Percentiles rank a stretch among this genome's conserved stretches.
Evolutionary conservation across 352 stramenopile species (phyloP).

Genomic region (Phytophthora foliorum): DNA sequence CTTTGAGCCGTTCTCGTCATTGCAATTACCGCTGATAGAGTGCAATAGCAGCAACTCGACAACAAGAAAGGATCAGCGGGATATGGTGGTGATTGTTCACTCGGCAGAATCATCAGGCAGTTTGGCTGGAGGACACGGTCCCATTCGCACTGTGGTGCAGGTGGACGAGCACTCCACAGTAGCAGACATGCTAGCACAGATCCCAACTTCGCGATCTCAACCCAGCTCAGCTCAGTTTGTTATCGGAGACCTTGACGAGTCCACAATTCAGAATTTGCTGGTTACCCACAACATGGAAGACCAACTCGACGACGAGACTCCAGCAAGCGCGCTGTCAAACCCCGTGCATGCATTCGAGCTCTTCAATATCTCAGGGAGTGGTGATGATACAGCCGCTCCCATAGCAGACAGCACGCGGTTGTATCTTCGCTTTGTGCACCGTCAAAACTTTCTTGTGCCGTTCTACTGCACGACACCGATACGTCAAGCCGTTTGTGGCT

Average conservation of each 20-base stretch:
- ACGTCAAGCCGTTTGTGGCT: conserved; percentile 45
- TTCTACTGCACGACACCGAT: conserved; percentile 62
- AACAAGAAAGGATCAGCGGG: conserved; percentile 5
- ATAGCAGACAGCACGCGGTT: conserved; percentile 14
- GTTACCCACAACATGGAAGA: conserved; percentile 5
- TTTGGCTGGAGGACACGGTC: neutral
- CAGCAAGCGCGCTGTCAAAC: conserved; percentile 21
- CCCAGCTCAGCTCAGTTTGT: neutral
- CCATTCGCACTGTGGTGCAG: conserved; percentile 14
- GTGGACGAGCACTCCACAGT: conserved; percentile 8
- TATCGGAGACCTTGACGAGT: conserved; percentile 26
- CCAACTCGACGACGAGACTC: conserved; percentile 17
- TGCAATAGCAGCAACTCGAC: neutral
- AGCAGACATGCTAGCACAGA: conserved; percentile 9
- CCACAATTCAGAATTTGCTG: conserved; percentile 57
- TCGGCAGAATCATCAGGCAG: conserved; percentile 35
- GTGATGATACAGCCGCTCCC: conserved; percentile 8
- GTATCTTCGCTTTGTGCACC: conserved; percentile 60
- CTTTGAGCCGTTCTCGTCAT: conserved; percentile 91
- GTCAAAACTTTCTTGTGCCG: conserved; percentile 47
- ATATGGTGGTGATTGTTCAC: conserved; percentile 54
- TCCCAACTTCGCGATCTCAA: neutral
- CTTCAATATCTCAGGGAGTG: neutral
- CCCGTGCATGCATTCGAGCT: conserved; percentile 60
- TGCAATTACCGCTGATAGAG: conserved; percentile 64